Evolutionary conservation across 2,329 filamentous ascomycete genomes (phyloP), one percentile per base, ranked within the genome.

Genomic region (Ophiostoma ulmi): DNA sequence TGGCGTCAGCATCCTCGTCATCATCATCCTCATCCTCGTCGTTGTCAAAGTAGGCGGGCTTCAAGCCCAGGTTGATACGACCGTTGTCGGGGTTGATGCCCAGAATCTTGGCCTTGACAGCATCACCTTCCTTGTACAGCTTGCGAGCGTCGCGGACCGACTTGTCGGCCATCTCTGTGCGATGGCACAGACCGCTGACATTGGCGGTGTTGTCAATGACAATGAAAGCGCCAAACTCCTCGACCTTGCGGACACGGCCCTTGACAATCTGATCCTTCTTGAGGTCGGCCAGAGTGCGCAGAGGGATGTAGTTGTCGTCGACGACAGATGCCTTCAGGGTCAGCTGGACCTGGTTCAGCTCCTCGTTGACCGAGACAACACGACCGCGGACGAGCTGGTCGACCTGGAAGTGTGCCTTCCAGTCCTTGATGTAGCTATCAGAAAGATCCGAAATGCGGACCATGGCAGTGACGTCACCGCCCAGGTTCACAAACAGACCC

Each of bases 191-290:
- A 73, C 95, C 95, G 75, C 94, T 97, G 73, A 99, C 88, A 75
- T 97, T 97, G 70, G 87, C 85, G 5, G 94, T 96, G 72, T 91
- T 89, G 78, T 97, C 93, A 26, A 99, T 83, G 63, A 96, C 87
- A 75, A 99, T 91, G 79, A 99, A 99, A 5, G 94, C 94, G 74
- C 95, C 95, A 78, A 94, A 99, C 41, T 97, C 91, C 77, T 97
- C 92, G 1, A 98, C 93, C 80, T 96, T 97, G 76, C 94, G 90
- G 70, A 99, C 88, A 77, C 92, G 97, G 67, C 94, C 95, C 14
- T 92, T 97, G 44, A 99, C 86, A 41, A 93, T 82, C 79, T 97
- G 91, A 7, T 93, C 94, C 73, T 86, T 82, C 77, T 90, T 88
- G 71, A 98, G 83, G 75, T 97, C 92, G n/a, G 85, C 84, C 73